Evolutionary conservation across 768 basidiomycete species (phyloP).

Genomic region (Cystobasidium onofrii): DNA sequence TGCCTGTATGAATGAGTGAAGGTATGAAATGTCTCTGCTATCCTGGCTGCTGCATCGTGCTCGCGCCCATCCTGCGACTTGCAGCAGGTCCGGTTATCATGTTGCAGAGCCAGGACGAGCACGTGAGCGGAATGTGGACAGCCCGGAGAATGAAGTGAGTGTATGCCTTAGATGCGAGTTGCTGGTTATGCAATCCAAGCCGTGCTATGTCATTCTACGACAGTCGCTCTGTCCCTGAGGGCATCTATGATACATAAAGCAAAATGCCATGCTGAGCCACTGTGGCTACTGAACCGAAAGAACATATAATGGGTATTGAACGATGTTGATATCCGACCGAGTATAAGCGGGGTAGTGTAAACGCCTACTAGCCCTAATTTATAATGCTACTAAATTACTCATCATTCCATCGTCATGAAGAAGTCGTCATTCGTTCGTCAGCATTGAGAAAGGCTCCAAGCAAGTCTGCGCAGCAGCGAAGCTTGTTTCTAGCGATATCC

Average conservation of each 20-base stretch:
- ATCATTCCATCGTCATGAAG: not conserved
- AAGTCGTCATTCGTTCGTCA: not conserved
- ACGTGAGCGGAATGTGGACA: not conserved
- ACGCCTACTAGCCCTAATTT: too few species aligned
- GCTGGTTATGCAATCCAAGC: not conserved
- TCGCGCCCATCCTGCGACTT: not conserved
- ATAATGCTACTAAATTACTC: not conserved
- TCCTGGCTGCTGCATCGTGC: not conserved
- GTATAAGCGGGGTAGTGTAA: not conserved
- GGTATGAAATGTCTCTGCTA: not conserved
- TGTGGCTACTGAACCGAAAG: too few species aligned
- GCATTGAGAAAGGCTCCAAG: not conserved
- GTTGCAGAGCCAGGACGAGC: not conserved
- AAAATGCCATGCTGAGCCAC: too few species aligned
- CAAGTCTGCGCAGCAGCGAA: conserved; percentile 24
- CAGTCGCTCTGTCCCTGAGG: too few species aligned
- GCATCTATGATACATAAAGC: too few species aligned
- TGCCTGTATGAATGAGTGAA: not conserved
- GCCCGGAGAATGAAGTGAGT: too few species aligned
- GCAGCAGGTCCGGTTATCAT: not conserved
- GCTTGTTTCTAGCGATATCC: not conserved
- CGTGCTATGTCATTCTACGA: not conserved
- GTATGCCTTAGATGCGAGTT: not conserved
- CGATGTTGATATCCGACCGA: not conserved
- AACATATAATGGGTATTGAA: too few species aligned